Evolutionary conservation across 2,329 filamentous ascomycete species (phyloP), one percentile per base, ranked within the genome.

Genomic region (Calcarisporium arbuscula): DNA sequence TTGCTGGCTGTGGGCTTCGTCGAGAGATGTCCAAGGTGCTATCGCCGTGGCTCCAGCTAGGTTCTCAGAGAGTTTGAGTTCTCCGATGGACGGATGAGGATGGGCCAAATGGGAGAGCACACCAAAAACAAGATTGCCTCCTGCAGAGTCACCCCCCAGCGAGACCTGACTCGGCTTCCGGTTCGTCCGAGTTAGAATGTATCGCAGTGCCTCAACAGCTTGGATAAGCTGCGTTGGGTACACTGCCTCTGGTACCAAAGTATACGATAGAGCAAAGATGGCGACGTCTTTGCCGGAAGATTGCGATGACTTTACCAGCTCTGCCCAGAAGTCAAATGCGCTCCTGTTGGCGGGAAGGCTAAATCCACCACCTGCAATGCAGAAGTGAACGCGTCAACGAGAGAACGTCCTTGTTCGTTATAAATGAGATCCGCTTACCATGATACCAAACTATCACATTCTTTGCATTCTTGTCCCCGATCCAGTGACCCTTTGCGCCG

Each of bases 211-310:
- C 30, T 72, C 67, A 5, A 84, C 56, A 0, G 77, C 74, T 60
- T 94, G 75, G 28, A 82, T 67, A 8, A 89, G 61, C 56, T 92
- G 86, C 3, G 68, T 77, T 3, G 86, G 86, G 49, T 85, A 90
- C 9, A 69, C 70, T 11, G 72, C 70, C 45, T 88, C 82, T 2
- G 85, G 85, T 0, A 88, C 84, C 1, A 94, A 67, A 1, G 81
- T 86, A 53, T 92, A 92, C 40, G 90, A 84, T 5, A 92, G 65
- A 1, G 82, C 77, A 51, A 92, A 87, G 5, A 92, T 72, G 16
- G 83, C 82, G 1, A 86, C 86, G 50, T 89, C 92, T 8, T 62
- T 55, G 54, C 34, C 38, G 1, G 40, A 21, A 9, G 23, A 27
- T n/a, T 28, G 32, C 4, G 42, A 36, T 9, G 40, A 46, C 1